Evolutionary conservation across 1,284 basidiomycete species (phyloP).

Genomic region (Cutaneotrichosporon daszewskae): DNA sequence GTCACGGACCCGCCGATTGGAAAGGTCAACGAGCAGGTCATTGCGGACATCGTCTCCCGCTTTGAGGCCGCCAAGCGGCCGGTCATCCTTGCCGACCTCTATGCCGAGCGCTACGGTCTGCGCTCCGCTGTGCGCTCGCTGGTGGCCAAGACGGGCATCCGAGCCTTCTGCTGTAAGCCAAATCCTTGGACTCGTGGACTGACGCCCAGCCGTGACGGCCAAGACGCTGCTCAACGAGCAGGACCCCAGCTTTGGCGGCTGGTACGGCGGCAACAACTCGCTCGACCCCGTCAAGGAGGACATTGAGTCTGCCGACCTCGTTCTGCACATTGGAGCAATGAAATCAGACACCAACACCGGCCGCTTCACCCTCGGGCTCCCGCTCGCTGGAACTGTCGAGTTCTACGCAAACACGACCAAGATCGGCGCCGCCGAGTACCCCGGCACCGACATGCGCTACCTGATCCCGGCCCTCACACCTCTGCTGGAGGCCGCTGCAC

Average conservation of each 20-base stretch:
- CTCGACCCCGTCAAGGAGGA: slow-evolving; percentile 64
- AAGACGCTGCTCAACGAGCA: slow-evolving; percentile 77
- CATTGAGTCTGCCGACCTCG: slow-evolving; percentile 75
- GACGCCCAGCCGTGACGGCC: slow-evolving; percentile 54
- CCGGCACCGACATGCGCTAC: slow-evolving; percentile 49
- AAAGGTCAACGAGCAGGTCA: slow-evolving; percentile 59
- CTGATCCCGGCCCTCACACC: slow-evolving; percentile 47
- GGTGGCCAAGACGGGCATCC: slow-evolving; percentile 62
- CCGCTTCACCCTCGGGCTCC: slow-evolving; percentile 51
- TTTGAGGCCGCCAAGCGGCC: slow-evolving; percentile 64
- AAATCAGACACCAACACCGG: slow-evolving; percentile 77
- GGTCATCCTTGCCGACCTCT: slow-evolving; percentile 81
- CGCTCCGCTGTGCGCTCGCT: slow-evolving; percentile 65
- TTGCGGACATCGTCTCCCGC: slow-evolving; percentile 63
- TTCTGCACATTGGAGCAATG: slow-evolving; percentile 75
- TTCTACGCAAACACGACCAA: slow-evolving; percentile 75
- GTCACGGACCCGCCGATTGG: slow-evolving; percentile 3
- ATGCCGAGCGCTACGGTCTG: slow-evolving; percentile 72
- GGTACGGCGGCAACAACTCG: slow-evolving; percentile 75
- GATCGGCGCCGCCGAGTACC: slow-evolving; percentile 52
- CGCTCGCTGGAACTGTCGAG: slow-evolving; percentile 59
- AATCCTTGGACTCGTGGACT: background rate
- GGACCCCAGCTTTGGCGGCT: slow-evolving; percentile 76
- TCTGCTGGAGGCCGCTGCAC: slow-evolving; percentile 32
- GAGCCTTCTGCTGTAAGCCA: slow-evolving; percentile 56